phyloP scores from a whole-genome alignment of 371 early-diverging fungal genomes.

The Haplosporangium sp. region DNA sequence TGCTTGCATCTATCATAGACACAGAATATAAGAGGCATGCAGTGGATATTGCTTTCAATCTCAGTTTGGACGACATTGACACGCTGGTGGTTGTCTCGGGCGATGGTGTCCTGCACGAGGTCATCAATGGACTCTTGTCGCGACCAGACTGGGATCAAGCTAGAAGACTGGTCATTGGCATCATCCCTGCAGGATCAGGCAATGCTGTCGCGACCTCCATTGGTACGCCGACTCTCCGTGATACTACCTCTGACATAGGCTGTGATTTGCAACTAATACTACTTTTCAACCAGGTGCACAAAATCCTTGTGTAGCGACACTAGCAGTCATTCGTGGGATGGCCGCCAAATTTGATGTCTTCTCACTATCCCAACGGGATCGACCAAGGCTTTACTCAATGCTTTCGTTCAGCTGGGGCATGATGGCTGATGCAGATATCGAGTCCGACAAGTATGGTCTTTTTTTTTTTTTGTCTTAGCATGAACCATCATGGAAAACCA shows the following conservation, averaged over 20 bases:
- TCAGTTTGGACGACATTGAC: conserved; percentile 65
- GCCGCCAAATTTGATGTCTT: conserved; percentile 46
- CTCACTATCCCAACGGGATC: conserved; percentile 35
- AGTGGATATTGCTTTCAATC: conserved; percentile 67
- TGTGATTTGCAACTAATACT: background rate
- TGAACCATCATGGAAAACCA: no score
- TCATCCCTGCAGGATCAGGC: conserved; percentile 48
- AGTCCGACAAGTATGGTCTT: conserved; percentile 38
- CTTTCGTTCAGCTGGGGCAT: conserved; percentile 51
- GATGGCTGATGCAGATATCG: conserved; percentile 50
- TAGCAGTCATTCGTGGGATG: conserved; percentile 39
- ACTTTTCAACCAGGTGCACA: conserved; percentile 19
- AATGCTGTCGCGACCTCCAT: conserved; percentile 46
- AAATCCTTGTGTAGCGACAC: conserved; percentile 25
- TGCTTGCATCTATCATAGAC: conserved; percentile 51
- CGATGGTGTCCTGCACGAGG: conserved; percentile 85
- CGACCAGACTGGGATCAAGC: conserved; percentile 64
- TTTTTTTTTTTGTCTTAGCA: no score
- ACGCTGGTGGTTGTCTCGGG: conserved; percentile 78
- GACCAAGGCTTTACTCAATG: conserved; percentile 44
- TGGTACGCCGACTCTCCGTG: conserved; percentile 9
- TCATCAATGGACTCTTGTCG: conserved; percentile 77
- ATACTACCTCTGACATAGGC: background rate
- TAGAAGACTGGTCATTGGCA: conserved; percentile 21
- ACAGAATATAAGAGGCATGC: conserved; percentile 76